Evolutionary conservation across 2,329 filamentous ascomycete genomes (phyloP).

Genomic region (Cladophialophora carrionii): DNA sequence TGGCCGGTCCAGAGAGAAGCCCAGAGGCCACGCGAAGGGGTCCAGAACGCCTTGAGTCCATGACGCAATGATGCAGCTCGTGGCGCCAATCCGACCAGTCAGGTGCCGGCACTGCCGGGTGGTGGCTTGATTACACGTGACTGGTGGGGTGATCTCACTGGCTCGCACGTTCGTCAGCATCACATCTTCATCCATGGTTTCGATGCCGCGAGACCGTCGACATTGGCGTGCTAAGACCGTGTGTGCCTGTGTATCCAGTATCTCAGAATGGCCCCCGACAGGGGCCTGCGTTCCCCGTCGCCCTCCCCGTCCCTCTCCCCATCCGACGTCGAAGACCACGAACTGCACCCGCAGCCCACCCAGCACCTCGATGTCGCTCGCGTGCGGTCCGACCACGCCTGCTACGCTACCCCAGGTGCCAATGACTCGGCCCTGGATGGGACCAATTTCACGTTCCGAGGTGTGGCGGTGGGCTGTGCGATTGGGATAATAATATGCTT

Average conservation of each 20-base stretch:
- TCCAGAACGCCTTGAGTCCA: neutral
- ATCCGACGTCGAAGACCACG: conserved; percentile 27
- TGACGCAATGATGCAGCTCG: neutral
- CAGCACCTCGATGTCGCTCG: conserved; percentile 20
- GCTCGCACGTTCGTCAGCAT: neutral
- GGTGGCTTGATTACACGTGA: neutral
- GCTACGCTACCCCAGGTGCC: conserved; percentile 27
- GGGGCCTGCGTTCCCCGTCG: conserved; percentile 16
- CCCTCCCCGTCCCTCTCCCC: conserved; percentile 15
- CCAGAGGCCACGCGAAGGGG: neutral
- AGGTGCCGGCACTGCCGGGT: neutral
- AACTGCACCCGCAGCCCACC: conserved; percentile 13
- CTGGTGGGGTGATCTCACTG: neutral
- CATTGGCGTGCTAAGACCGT: neutral
- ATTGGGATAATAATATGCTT: conserved; percentile 93
- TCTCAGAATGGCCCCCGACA: conserved; percentile 35
- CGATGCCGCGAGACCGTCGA: neutral
- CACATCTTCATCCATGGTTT: neutral
- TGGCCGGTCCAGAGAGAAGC: no score
- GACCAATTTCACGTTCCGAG: conserved; percentile 81
- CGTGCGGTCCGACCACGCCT: conserved; percentile 32
- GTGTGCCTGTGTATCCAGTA: neutral
- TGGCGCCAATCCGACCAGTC: neutral
- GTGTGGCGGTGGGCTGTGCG: conserved; percentile 74
- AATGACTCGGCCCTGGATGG: conserved; percentile 47